Base-by-base conservation (phyloP, 352 stramenopile species). In the Pythium scleroteichum region DNA sequence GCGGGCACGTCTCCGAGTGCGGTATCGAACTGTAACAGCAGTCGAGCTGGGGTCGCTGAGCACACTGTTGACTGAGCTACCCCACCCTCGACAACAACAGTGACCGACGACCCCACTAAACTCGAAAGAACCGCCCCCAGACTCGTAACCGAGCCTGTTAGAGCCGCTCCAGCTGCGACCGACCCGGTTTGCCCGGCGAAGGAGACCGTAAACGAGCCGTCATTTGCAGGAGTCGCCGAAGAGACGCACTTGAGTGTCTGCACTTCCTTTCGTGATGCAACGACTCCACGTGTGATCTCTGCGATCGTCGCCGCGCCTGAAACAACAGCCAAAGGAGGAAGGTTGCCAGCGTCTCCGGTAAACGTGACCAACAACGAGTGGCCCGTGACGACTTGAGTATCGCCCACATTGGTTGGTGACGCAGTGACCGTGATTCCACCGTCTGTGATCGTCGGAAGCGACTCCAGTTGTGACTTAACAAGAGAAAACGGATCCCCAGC, bases 21-120 rank as follows among this genome's bases (percentile, higher is more conserved):
- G 9, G 50, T 40, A 19, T 77, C 62, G 59, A 97, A 97, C 27
- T 85, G 75, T 20, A 98, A 71, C 59, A 96, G 87, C 2, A 97
- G 53, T n/a, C 73, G 68, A 16, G 80, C 71, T 0, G 75, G 67
- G 2, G 60, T 54, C 0, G 68, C 66, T 9, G 71, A 62, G 49
- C 73, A 97, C 41, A 80, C 69, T 7, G 64, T 90, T 35, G 65
- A 73, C 50, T 80, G 80, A 2, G 67, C 50, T 1, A n/a, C 59
- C 4, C 38, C 59, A 6, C 68, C 63, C 27, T 87, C 71, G 1
- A 69, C 68, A 19, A 68, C 70, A 1, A 87, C 73, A 5, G 60
- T 79, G 17, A 88, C 73, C 0, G 56, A 29, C 0, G 73, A 78
- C 3, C 72, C 68, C 0, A 84, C 62, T 0, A 90, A 44, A 2